Conservation (phyloP, 2,329 filamentous ascomycete species). For the Xylariaceae sp. region DNA sequence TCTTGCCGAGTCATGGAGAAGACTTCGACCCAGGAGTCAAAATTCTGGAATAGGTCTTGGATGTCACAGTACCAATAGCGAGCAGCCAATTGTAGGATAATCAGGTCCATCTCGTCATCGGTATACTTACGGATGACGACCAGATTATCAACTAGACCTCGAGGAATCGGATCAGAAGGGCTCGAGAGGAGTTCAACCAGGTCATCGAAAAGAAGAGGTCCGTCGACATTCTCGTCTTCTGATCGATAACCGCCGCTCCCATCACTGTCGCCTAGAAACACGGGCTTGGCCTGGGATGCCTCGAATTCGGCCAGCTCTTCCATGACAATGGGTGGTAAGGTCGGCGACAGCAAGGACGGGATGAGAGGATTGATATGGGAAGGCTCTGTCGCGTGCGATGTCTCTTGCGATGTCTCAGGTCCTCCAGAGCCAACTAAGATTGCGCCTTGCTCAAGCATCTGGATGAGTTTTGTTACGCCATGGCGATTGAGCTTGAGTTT, state of each 20-base stretch:
- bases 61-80: conserved; percentile 14
- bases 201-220: background rate
- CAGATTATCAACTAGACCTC: background rate
- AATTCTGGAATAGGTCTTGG: background rate
- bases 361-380: too few species aligned
- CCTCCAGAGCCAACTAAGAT: background rate
- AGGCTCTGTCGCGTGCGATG: background rate
- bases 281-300: too few species aligned
- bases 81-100: conserved; percentile 6
- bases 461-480: background rate
- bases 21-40: conserved; percentile 8
- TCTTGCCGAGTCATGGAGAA: conserved; percentile 3
- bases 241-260: too few species aligned
- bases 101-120: conserved; percentile 1
- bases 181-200: background rate
- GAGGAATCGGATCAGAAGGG: background rate
- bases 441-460: background rate
- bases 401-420: background rate
- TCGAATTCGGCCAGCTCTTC: too few species aligned
- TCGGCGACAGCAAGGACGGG: too few species aligned
- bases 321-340: too few species aligned
- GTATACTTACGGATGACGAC: background rate
- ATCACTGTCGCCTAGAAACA: too few species aligned
- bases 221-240: too few species aligned
- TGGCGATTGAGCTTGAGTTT: background rate